A percentile compares a stretch with the other conserved stretches of the same genome.
phyloP scores from a whole-genome alignment of 352 stramenopile species.

The Phytopythium litorale region DNA sequence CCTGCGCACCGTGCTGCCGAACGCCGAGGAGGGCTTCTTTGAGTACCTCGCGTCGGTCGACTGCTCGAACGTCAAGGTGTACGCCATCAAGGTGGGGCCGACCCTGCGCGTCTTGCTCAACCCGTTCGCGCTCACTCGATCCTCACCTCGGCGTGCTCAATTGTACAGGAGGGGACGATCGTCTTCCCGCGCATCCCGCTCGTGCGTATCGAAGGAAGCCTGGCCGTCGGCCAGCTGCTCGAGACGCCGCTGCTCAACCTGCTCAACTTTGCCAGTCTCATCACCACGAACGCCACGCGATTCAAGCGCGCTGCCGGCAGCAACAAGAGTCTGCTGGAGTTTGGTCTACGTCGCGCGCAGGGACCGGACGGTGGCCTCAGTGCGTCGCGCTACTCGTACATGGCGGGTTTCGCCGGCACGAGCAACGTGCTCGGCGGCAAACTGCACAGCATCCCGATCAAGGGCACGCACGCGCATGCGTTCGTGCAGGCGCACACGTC shows the following conservation, averaged over 20 bases:
- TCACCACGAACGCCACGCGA: slow-evolving; percentile 97
- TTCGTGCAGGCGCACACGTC: slow-evolving; percentile 96
- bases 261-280: slow-evolving; percentile 96
- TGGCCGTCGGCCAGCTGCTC: slow-evolving; percentile 95
- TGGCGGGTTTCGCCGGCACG: slow-evolving; percentile 97
- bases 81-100: slow-evolving; percentile 76
- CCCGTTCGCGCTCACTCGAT: too few species aligned
- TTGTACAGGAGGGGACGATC: slow-evolving; percentile 89
- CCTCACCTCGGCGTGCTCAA: background rate
- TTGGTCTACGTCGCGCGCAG: slow-evolving; percentile 92
- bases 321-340: slow-evolving; percentile 90
- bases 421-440: slow-evolving; percentile 98
- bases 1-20: slow-evolving; percentile 80
- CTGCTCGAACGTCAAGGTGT: slow-evolving; percentile 91
- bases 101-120: too few species aligned
- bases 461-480: slow-evolving; percentile 97
- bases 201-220: slow-evolving; percentile 90
- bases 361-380: slow-evolving; percentile 97
- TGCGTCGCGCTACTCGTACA: slow-evolving; percentile 96
- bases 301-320: slow-evolving; percentile 93
- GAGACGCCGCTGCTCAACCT: slow-evolving; percentile 98
- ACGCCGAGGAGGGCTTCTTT: slow-evolving; percentile 95
- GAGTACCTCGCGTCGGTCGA: slow-evolving; percentile 93
- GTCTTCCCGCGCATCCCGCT: slow-evolving; percentile 96
- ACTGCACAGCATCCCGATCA: slow-evolving; percentile 92